Evolutionary conservation across 192 early-diverging fungal genomes (phyloP), one percentile per base, ranked within the genome.

Genomic region (Gryganskiella cystojenkinii): DNA sequence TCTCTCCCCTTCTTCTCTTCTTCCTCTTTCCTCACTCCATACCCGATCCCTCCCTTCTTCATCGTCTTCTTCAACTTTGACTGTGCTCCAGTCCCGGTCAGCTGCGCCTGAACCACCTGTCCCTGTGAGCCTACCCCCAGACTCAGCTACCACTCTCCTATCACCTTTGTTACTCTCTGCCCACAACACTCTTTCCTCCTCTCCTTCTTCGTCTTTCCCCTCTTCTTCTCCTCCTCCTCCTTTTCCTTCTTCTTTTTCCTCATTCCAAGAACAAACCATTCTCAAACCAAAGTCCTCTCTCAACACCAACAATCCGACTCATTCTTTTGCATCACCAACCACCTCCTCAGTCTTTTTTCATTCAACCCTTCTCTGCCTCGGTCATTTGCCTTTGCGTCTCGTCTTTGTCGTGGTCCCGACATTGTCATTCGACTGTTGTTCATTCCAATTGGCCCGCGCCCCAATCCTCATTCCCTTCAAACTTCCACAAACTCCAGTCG

Each of bases 41-140:
- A 40, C 37, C 37, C 37, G 37, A 30, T 14, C 52, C 30, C 52
- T 27, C 30, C 28, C 52, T 33, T 30, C 33, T 34, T 30, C 53
- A 33, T n/a, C 31, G 17, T 3, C 53, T 3, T 7, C 45, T 13
- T 66, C 30, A 44, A 30, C 50, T 64, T 64, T 64, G 20, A 7
- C 15, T 46, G n/a, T 62, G 30, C 37, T 43, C 25, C 33, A 33
- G n/a, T 30, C 37, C 31, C 37, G 37, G 4, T 58, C 37, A 22
- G 27, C 20, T 34, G 30, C 55, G 65, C 55, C 57, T 28, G 53
- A 57, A 17, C 65, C 65, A 22, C 54, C 65, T 24, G 57, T 56
- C 22, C 57, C 56, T 33, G 55, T 67, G 25, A 55, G 55, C 24
- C 57, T 56, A 13, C 51, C n/a, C n/a, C n/a, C n/a, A n/a, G n/a